phyloP scores from a whole-genome alignment of 805 yeast genomes.

The Phaffomyces antillensis region DNA sequence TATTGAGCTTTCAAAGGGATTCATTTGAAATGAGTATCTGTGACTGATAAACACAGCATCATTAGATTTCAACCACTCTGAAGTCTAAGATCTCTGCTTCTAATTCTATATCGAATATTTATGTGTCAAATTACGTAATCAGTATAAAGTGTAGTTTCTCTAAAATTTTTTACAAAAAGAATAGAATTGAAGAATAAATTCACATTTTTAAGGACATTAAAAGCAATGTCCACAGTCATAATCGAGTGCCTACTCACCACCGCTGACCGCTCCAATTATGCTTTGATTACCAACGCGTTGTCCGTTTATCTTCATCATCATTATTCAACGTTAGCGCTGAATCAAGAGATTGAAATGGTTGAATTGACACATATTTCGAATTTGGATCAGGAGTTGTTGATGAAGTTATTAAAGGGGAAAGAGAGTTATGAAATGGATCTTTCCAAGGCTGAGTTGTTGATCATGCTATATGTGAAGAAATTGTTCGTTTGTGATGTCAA shows the following conservation, averaged over 20 bases:
- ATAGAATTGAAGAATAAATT: no score
- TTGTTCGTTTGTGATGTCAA: slow-evolving; percentile 2
- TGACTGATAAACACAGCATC: no score
- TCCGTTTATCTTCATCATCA: background rate
- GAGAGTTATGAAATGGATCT: slow-evolving; percentile 1
- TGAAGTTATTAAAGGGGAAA: slow-evolving; percentile 3
- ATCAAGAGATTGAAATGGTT: background rate
- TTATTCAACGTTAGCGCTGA: background rate
- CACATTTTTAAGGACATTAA: no score
- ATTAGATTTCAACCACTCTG: no score
- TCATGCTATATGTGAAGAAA: slow-evolving; percentile 7
- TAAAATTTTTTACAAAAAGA: no score
- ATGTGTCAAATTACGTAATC: background rate
- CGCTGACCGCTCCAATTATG: background rate
- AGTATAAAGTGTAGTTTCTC: background rate
- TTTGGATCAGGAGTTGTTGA: slow-evolving; percentile 1
- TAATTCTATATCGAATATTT: background rate
- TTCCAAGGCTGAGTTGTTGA: slow-evolving; percentile 12
- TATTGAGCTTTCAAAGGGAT: no score
- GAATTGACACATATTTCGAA: slow-evolving; percentile 2
- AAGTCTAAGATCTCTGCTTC: no score
- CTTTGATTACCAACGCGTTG: background rate
- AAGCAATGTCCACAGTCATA: background rate
- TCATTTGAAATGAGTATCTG: no score
- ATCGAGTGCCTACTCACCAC: background rate